A percentile compares a stretch with the other conserved stretches of the same genome.
phyloP scores from a whole-genome alignment of 768 basidiomycete genomes.

The Amanita thiersii region DNA sequence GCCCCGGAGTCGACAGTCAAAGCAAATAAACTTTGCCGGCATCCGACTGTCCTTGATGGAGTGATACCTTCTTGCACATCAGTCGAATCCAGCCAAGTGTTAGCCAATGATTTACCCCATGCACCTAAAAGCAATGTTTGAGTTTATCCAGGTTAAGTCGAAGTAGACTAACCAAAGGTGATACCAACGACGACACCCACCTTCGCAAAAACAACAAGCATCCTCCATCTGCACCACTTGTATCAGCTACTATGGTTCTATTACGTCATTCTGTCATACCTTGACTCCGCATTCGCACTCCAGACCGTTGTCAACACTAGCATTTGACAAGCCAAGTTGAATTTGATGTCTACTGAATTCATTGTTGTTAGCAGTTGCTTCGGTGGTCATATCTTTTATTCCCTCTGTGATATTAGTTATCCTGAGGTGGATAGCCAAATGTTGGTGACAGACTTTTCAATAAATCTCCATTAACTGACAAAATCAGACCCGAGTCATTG shows the following conservation, averaged over 20 bases:
- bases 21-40: slow-evolving; percentile 57
- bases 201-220: slow-evolving; percentile 55
- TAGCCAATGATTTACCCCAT: slow-evolving; percentile 37
- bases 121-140: slow-evolving; percentile 32
- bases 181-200: slow-evolving; percentile 65
- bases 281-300: slow-evolving; percentile 59
- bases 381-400: too few relatives aligned
- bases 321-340: too few relatives aligned
- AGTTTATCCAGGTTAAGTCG: background rate
- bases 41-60: slow-evolving; percentile 47
- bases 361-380: too few relatives aligned
- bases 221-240: slow-evolving; percentile 44
- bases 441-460: too few relatives aligned
- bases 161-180: slow-evolving; percentile 54
- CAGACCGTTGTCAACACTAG: slow-evolving; percentile 6
- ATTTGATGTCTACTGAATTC: too few relatives aligned
- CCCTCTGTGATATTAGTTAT: too few relatives aligned
- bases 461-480: too few relatives aligned
- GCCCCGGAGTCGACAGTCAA: slow-evolving; percentile 64
- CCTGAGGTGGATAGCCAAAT: too few relatives aligned
- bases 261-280: slow-evolving; percentile 23
- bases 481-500: too few relatives aligned
- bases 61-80: slow-evolving; percentile 45
- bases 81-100: background rate
- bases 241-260: background rate